Conservation (phyloP, 345 rosid genomes). For the Eucalyptus brandiana region DNA sequence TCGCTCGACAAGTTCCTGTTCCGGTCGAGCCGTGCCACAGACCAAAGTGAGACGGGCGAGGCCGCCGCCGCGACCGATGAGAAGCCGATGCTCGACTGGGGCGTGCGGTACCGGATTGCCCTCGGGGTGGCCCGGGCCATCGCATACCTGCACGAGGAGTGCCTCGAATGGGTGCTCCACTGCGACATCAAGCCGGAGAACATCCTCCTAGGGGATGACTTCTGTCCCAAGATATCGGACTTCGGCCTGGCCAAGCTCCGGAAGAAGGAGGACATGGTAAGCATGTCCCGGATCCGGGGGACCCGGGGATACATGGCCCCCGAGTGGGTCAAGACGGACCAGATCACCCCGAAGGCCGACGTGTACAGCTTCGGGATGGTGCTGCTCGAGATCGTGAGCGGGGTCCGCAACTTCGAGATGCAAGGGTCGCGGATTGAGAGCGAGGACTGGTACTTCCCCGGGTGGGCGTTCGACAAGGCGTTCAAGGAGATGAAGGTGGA, state of each 20-base stretch:
- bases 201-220: slow-evolving; percentile 55
- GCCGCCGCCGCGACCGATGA: background rate
- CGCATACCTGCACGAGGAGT: slow-evolving; percentile 71
- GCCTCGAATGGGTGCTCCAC: slow-evolving; percentile 60
- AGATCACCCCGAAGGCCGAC: slow-evolving; percentile 48
- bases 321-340: slow-evolving; percentile 50
- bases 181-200: slow-evolving; percentile 63
- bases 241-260: slow-evolving; percentile 62
- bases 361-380: slow-evolving; percentile 79
- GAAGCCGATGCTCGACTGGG: slow-evolving; percentile 36
- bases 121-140: slow-evolving; percentile 59
- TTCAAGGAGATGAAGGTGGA: slow-evolving; percentile 54
- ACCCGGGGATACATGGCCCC: slow-evolving; percentile 76
- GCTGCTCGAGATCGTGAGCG: slow-evolving; percentile 45
- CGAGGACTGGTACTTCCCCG: slow-evolving; percentile 57
- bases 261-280: slow-evolving; percentile 57
- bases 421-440: slow-evolving; percentile 34
- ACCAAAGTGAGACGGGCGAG: background rate
- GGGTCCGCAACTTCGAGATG: slow-evolving; percentile 36
- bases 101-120: slow-evolving; percentile 45
- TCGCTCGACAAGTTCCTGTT: slow-evolving; percentile 44
- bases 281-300: slow-evolving; percentile 55
- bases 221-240: slow-evolving; percentile 51
- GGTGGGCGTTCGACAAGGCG: slow-evolving; percentile 62
- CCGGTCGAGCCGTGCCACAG: background rate